Percentiles rank a stretch among this genome's conserved stretches.
phyloP scores from a whole-genome alignment of 495 filamentous ascomycete species.

The Trichocladium antarcticum region DNA sequence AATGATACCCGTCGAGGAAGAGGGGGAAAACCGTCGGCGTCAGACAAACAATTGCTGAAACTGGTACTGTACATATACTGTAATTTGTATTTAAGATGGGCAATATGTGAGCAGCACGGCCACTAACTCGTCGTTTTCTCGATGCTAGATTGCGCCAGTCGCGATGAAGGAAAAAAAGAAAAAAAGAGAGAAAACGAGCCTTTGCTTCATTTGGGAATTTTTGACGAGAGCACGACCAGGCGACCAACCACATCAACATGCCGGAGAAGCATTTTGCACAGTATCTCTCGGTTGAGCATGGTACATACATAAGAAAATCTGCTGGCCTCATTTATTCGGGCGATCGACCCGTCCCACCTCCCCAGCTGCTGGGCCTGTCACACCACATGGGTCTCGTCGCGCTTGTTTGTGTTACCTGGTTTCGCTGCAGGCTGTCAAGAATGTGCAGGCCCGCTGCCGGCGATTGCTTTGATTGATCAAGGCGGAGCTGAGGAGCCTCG shows the following conservation, averaged over 20 bases:
- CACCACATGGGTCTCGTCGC: neutral
- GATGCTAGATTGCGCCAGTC: too few species aligned
- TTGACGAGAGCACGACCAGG: conserved; percentile 22
- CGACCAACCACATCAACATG: conserved; percentile 12
- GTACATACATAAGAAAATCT: neutral
- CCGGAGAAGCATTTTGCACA: neutral
- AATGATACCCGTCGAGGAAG: too few species aligned
- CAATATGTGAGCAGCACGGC: too few species aligned
- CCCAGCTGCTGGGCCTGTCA: neutral
- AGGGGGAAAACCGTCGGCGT: too few species aligned
- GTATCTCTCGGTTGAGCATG: neutral
- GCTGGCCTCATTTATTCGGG: neutral
- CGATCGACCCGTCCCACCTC: conserved; percentile 12
- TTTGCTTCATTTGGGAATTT: conserved; percentile 28
- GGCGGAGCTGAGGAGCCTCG: neutral
- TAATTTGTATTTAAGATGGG: too few species aligned
- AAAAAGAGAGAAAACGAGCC: conserved; percentile 9
- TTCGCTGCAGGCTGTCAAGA: neutral
- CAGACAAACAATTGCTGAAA: too few species aligned
- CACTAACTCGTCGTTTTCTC: too few species aligned
- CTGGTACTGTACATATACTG: too few species aligned
- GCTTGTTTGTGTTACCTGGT: conserved; percentile 5
- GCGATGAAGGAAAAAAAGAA: too few species aligned
- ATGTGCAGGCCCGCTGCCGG: too few species aligned
- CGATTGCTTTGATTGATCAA: neutral